These are phyloP conservation scores for Lippia alba DNA, from an alignment of 305 asterid species.

Conservation along the genomic window DNA sequence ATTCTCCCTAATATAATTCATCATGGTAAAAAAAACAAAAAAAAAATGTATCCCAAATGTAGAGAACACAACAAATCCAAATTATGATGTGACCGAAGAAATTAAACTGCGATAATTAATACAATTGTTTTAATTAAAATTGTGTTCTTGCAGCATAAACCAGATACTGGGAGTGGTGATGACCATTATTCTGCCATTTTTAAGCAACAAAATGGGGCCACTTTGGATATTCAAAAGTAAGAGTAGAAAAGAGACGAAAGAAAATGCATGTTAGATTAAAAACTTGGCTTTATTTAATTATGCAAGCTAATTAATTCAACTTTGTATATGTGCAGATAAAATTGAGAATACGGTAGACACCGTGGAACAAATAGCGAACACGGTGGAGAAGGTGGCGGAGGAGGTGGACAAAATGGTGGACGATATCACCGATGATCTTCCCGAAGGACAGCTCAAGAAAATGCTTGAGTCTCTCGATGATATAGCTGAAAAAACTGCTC, in stretches of 20 bases:
- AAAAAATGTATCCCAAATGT: too few species aligned
- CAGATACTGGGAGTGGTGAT: slow-evolving; percentile 42
- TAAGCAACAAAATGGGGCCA: slow-evolving; percentile 40
- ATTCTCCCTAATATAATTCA: too few species aligned
- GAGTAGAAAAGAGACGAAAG: background rate
- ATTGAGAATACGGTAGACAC: slow-evolving; percentile 56
- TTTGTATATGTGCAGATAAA: slow-evolving; percentile 25
- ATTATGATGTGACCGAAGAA: too few species aligned
- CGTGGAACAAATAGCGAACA: slow-evolving; percentile 66
- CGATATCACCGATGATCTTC: slow-evolving; percentile 60
- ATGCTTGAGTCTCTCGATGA: slow-evolving; percentile 50
- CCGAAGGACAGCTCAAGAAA: slow-evolving; percentile 60
- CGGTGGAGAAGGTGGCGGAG: slow-evolving; percentile 77
- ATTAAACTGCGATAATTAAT: too few species aligned
- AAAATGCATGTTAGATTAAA: too few species aligned
- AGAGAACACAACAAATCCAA: too few species aligned
- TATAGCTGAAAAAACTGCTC: slow-evolving; percentile 53
- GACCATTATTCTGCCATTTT: slow-evolving; percentile 38
- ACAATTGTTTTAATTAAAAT: too few species aligned
- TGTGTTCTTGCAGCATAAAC: slow-evolving; percentile 34
- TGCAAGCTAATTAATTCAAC: too few species aligned
- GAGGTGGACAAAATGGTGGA: slow-evolving; percentile 71
- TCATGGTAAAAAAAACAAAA: too few species aligned
- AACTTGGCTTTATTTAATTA: too few species aligned
- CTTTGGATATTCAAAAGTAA: slow-evolving; percentile 43